These are phyloP conservation scores for Ophiostoma ulmi DNA, from an alignment of 2,329 filamentous ascomycete genomes.

Conservation along the genomic window DNA sequence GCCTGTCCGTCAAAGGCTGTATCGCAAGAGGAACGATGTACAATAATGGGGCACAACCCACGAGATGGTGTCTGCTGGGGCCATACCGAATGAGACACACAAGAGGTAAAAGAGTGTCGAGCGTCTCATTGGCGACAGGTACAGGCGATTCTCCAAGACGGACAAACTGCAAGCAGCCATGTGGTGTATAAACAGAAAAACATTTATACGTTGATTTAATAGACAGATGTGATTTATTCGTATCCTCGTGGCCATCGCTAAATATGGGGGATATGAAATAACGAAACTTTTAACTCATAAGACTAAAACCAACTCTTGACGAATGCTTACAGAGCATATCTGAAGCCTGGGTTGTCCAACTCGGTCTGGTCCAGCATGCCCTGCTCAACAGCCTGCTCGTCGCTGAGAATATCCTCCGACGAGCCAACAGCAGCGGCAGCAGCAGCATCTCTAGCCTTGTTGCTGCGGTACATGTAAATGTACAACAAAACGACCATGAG, in stretches of 20 bases:
- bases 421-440: constrained; percentile 38
- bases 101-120: no score
- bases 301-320: neutral
- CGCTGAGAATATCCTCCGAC: neutral
- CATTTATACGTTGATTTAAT: no score
- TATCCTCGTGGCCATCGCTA: neutral
- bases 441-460: constrained; percentile 49
- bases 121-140: no score
- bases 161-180: no score
- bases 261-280: neutral
- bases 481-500: constrained; percentile 46
- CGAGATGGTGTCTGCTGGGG: neutral
- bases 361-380: constrained; percentile 30
- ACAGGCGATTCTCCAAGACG: no score
- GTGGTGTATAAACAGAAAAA: no score
- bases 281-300: neutral
- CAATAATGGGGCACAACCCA: neutral
- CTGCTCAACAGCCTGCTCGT: constrained; percentile 18
- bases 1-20: neutral
- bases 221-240: neutral
- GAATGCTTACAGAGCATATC: constrained; percentile 26
- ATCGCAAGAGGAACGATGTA: neutral
- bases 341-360: constrained; percentile 31
- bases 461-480: constrained; percentile 50
- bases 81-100: no score